Evolutionary conservation across 1,139 yeast species (phyloP).

Genomic region (Blastobotrys apis): DNA sequence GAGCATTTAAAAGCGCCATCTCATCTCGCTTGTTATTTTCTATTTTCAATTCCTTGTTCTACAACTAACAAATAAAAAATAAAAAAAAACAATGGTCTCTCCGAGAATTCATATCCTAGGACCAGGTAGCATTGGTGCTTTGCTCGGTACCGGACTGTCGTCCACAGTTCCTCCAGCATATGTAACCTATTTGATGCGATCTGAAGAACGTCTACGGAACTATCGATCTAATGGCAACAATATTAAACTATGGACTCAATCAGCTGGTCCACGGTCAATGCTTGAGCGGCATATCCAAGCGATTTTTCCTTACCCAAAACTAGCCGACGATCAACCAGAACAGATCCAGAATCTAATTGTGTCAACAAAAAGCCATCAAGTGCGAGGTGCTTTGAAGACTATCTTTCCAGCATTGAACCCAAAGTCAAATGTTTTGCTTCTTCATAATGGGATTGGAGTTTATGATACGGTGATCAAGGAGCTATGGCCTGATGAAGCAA

Average conservation of each 20-base stretch:
- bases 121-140: conserved; percentile 39
- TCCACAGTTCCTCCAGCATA: conserved; percentile 35
- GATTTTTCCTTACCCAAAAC: conserved; percentile 11
- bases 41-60: too few species aligned
- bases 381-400: conserved; percentile 45
- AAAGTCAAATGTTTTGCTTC: conserved; percentile 54
- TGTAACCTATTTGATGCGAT: conserved; percentile 43
- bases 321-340: conserved; percentile 11
- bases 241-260: conserved; percentile 21
- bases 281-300: conserved; percentile 20
- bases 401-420: conserved; percentile 42
- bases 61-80: too few species aligned
- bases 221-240: conserved; percentile 42
- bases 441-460: conserved; percentile 78
- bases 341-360: conserved; percentile 52
- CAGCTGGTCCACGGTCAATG: conserved; percentile 15
- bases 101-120: conserved; percentile 35
- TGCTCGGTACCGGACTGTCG: conserved; percentile 37
- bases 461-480: conserved; percentile 47
- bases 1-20: too few species aligned
- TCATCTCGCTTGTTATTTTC: too few species aligned
- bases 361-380: conserved; percentile 61
- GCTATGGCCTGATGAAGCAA: conserved; percentile 49
- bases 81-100: conserved; percentile 12
- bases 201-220: conserved; percentile 38